phyloP scores from a whole-genome alignment of 352 stramenopile species.

The Globisporangium perplexum region DNA sequence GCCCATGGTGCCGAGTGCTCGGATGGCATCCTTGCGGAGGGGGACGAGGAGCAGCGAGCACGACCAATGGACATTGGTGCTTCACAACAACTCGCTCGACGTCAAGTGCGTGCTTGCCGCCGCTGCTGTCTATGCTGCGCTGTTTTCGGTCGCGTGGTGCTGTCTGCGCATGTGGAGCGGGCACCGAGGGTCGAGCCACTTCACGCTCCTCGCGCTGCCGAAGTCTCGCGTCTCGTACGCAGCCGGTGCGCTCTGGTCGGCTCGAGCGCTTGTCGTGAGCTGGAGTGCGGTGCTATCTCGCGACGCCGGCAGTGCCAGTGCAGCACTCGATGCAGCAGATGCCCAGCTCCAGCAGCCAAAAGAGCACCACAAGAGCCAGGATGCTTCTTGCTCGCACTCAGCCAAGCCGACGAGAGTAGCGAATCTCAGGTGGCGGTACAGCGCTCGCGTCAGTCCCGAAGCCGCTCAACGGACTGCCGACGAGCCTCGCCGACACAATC shows the following conservation, averaged over 20 bases:
- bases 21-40: background rate
- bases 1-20: slow-evolving; percentile 1
- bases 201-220: slow-evolving; percentile 7
- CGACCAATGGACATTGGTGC: background rate
- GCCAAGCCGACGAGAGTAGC: background rate
- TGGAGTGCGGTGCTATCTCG: slow-evolving; percentile 5
- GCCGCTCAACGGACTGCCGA: background rate
- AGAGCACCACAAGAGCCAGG: background rate
- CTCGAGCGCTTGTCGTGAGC: slow-evolving; percentile 9
- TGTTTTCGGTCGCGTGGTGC: slow-evolving; percentile 2
- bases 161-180: background rate
- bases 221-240: slow-evolving; percentile 14
- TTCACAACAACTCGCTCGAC: slow-evolving; percentile 3
- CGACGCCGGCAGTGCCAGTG: background rate
- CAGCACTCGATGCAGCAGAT: background rate
- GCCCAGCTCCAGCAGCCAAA: too few relatives aligned
- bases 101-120: slow-evolving; percentile 8
- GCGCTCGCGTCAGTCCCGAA: background rate
- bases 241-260: slow-evolving; percentile 11
- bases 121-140: background rate
- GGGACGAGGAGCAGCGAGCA: background rate
- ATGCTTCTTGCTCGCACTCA: background rate
- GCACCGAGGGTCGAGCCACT: background rate
- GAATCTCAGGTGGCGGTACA: background rate
- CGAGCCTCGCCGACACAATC: background rate